Base-by-base conservation (phyloP, 129 eudicot genomes). In the Tagetes erecta region DNA sequence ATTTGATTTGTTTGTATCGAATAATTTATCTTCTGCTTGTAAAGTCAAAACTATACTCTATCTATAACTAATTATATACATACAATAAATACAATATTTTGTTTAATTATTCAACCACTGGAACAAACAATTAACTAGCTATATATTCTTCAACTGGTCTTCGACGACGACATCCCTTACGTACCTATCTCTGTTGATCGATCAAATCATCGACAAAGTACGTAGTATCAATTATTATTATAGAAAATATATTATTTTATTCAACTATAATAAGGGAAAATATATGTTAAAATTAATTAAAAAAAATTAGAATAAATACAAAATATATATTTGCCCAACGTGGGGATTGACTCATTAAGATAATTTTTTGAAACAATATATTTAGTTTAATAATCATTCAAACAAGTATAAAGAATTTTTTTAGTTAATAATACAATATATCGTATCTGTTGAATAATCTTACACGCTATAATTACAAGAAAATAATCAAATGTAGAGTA, bases 1-100 rank as follows among this genome's bases (percentile, higher is more conserved):
- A 67, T 67, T 44, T 67, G 56, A 67, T 67, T 60, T 60, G 41
- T 35, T 60, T 3, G 56, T 45, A 27, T 44, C 51, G 44, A 41
- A 42, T 41, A 41, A 44, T 8, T 64, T 8, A 42, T 44, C 38
- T 67, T 44, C 1, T 27, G 8, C 27, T 67, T 41, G 14, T 10
- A 67, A 45, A 45, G 72, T 67, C 72, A 42, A 67, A 42, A 45
- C 71, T 67, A 45, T 30, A 7, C 11, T 12, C 49, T 44, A 60
- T 3, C 4, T 35, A 60, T 60, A 9, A 34, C 35, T 60, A 60
- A 60, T 35, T 1, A 8, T 35, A 7, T 34, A 0, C 4, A 57
- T 14, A 20, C n/a, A 30, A 57, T 33, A 31, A 30, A 35, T 37
- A 60, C 5, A 60, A 60, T 35, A 35, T 35, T 0, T 11, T 1